Conservation (phyloP, 1,139 yeast species). For the Suhomyces panamericanus region DNA sequence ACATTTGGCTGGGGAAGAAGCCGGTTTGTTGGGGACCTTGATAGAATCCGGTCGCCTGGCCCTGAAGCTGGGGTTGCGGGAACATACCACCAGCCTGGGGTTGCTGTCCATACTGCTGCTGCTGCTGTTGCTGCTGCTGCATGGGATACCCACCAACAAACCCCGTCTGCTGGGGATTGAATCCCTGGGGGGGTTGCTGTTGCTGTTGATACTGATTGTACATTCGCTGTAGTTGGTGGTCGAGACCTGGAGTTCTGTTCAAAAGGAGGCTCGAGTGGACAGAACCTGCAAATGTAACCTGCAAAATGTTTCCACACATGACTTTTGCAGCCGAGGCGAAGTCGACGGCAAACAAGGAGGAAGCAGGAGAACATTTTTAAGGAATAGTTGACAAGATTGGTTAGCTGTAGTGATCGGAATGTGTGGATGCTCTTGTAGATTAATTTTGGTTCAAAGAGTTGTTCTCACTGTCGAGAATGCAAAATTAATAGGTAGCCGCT, state of each 20-base stretch:
- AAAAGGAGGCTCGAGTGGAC: slow-evolving; percentile 3
- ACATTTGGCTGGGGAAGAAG: neutral
- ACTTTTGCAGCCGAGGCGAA: slow-evolving; percentile 4
- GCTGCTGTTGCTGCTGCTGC: slow-evolving; percentile 11
- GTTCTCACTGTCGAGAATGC: too few relatives aligned
- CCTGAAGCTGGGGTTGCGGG: slow-evolving; percentile 20
- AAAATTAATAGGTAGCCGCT: too few relatives aligned
- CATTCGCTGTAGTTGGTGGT: slow-evolving; percentile 24
- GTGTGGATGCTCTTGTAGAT: neutral
- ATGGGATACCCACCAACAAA: slow-evolving; percentile 23
- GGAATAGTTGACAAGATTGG: neutral
- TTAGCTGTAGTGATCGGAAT: neutral
- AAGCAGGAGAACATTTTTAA: too few relatives aligned
- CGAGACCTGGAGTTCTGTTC: neutral
- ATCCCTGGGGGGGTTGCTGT: slow-evolving; percentile 32
- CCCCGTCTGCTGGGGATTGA: slow-evolving; percentile 32
- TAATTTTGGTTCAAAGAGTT: neutral
- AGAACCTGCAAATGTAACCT: slow-evolving; percentile 7
- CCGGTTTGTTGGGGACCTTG: slow-evolving; percentile 8
- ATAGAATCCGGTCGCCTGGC: slow-evolving; percentile 24
- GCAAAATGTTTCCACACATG: neutral
- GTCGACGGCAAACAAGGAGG: too few relatives aligned
- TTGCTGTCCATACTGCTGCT: slow-evolving; percentile 20
- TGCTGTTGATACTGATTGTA: slow-evolving; percentile 48
- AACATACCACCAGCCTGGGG: slow-evolving; percentile 20